Evolutionary conservation across 805 yeast species (phyloP).

Genomic region (Blastobotrys americana): DNA sequence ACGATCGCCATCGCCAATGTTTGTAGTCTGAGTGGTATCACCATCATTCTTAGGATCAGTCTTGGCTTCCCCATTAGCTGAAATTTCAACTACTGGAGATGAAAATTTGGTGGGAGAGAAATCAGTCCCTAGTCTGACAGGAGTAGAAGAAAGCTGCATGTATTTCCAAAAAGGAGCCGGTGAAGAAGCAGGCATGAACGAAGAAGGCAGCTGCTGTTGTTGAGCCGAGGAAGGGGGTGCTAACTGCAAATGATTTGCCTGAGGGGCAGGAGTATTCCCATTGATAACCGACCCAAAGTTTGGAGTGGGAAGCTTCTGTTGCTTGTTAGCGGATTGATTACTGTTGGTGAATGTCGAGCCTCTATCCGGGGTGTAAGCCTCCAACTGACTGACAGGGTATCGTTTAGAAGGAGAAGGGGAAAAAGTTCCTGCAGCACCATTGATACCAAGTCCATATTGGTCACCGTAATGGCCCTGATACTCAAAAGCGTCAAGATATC

Average conservation of each 20-base stretch:
- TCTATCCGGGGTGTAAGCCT: slow-evolving; percentile 60
- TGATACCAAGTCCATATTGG: not conserved
- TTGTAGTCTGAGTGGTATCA: slow-evolving; percentile 6
- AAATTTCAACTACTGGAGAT: slow-evolving; percentile 21
- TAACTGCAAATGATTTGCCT: slow-evolving; percentile 27
- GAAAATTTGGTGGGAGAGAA: slow-evolving; percentile 27
- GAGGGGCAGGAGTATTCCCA: slow-evolving; percentile 19
- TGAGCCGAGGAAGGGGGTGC: slow-evolving; percentile 33
- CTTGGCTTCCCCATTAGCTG: slow-evolving; percentile 3
- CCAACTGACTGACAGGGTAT: slow-evolving; percentile 42
- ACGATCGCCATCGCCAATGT: slow-evolving; percentile 2
- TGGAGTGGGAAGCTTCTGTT: not conserved
- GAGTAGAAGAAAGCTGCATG: slow-evolving; percentile 53
- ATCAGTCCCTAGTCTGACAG: slow-evolving; percentile 21
- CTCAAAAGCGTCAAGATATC: not conserved
- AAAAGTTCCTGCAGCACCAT: not conserved
- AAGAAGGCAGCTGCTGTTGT: slow-evolving; percentile 33
- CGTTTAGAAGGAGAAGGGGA: slow-evolving; percentile 13
- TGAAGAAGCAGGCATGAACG: slow-evolving; percentile 50
- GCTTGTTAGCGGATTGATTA: not conserved
- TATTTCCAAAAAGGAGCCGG: slow-evolving; percentile 89
- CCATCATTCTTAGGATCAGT: not conserved
- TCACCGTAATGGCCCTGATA: slow-evolving; percentile 16
- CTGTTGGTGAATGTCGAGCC: slow-evolving; percentile 28
- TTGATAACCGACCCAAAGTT: not conserved